These are phyloP conservation scores for Boletus rubropictus DNA, from an alignment of 768 basidiomycete genomes.

Conservation along the genomic window DNA sequence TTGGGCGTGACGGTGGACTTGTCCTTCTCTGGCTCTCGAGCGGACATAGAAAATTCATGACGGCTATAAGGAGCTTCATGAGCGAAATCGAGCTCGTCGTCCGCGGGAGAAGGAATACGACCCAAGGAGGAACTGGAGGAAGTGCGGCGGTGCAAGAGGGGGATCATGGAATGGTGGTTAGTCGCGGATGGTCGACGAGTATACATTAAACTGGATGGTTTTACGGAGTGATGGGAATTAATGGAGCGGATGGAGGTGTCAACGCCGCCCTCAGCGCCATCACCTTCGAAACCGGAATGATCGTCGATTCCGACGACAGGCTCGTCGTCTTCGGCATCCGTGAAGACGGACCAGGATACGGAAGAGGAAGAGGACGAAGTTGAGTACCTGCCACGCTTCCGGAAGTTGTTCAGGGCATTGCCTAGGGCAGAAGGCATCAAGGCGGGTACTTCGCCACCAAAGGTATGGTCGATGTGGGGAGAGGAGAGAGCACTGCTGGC, in stretches of 20 bases:
- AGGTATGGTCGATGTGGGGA: slow-evolving; percentile 49
- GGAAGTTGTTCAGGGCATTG: slow-evolving; percentile 42
- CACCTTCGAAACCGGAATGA: slow-evolving; percentile 28
- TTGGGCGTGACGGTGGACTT: slow-evolving; percentile 29
- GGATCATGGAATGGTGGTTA: slow-evolving; percentile 59
- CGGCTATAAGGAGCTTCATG: slow-evolving; percentile 24
- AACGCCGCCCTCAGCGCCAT: slow-evolving; percentile 29
- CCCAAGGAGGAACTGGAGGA: slow-evolving; percentile 36
- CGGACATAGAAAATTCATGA: slow-evolving; percentile 32
- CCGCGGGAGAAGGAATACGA: slow-evolving; percentile 36
- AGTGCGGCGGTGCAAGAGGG: slow-evolving; percentile 49
- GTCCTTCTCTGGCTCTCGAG: slow-evolving; percentile 21
- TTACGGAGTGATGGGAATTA: slow-evolving; percentile 29
- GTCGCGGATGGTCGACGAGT: slow-evolving; percentile 66
- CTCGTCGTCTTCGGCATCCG: slow-evolving; percentile 59
- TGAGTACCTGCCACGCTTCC: slow-evolving; percentile 45
- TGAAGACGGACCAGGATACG: slow-evolving; percentile 57
- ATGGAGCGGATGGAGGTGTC: slow-evolving; percentile 43
- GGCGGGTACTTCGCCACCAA: slow-evolving; percentile 60
- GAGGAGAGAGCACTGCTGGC: slow-evolving; percentile 64
- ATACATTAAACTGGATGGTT: slow-evolving; percentile 51
- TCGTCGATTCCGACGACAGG: slow-evolving; percentile 32
- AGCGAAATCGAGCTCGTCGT: slow-evolving; percentile 39
- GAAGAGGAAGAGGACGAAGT: slow-evolving; percentile 63
- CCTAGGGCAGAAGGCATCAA: slow-evolving; percentile 57